phyloP scores from a whole-genome alignment of 257 asterid genomes.

The Cruciata laevipes region DNA sequence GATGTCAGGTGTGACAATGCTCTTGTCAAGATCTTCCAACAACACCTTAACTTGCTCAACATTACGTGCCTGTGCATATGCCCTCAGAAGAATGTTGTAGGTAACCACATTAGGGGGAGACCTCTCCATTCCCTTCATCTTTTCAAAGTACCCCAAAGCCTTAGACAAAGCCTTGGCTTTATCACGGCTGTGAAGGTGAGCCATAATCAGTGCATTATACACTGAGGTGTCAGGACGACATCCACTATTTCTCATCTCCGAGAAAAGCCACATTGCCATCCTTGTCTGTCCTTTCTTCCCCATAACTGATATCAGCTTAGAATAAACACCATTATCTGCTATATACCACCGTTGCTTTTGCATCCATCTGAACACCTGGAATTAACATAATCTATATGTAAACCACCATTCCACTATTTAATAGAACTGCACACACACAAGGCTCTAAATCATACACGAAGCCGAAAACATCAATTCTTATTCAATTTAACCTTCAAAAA shows the following conservation, averaged over 20 bases:
- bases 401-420: constrained; percentile 4
- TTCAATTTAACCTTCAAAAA: neutral
- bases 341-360: constrained; percentile 93
- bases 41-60: constrained; percentile 60
- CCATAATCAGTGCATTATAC: constrained; percentile 80
- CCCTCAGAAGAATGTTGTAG: constrained; percentile 84
- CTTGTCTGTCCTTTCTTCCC: constrained; percentile 92
- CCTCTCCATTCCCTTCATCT: constrained; percentile 86
- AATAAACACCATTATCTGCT: constrained; percentile 93
- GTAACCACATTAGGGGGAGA: constrained; percentile 77
- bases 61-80: constrained; percentile 69
- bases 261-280: constrained; percentile 98
- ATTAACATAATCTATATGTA: constrained; percentile 8
- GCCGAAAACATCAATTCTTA: neutral
- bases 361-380: constrained; percentile 97
- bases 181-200: constrained; percentile 85
- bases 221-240: constrained; percentile 91
- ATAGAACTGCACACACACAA: neutral
- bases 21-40: constrained; percentile 69
- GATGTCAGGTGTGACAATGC: constrained; percentile 62
- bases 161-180: constrained; percentile 73
- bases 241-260: constrained; percentile 97
- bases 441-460: constrained; percentile 4
- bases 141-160: constrained; percentile 69
- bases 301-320: constrained; percentile 89